Conservation (phyloP, 2,329 filamentous ascomycete genomes). For the Knoxdaviesia proteae region DNA sequence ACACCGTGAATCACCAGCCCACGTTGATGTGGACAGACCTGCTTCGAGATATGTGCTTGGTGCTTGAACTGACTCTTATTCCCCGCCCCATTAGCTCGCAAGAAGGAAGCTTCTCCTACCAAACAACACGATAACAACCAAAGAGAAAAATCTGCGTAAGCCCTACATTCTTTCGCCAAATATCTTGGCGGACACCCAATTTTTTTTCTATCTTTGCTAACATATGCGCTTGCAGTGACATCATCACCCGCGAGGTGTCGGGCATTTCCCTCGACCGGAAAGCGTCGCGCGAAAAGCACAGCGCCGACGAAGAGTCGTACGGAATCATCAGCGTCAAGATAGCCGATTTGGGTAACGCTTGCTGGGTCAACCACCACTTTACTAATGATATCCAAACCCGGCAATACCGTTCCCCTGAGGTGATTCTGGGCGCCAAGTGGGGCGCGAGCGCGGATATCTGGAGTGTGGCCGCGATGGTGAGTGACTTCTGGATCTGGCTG, state of each 20-base stretch:
- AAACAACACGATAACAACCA: constrained; percentile 51
- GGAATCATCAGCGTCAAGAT: constrained; percentile 97
- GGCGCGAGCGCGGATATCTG: constrained; percentile 98
- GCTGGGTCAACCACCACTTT: constrained; percentile 97
- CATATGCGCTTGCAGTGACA: constrained; percentile 35
- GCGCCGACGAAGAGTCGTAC: constrained; percentile 33
- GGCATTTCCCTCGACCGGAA: constrained; percentile 80
- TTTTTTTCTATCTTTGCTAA: background rate
- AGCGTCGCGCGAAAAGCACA: constrained; percentile 37
- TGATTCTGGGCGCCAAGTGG: constrained; percentile 94
- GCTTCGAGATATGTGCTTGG: no score
- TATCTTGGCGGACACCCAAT: no score
- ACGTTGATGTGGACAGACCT: no score
- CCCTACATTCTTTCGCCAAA: constrained; percentile 5
- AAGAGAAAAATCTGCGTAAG: constrained; percentile 86
- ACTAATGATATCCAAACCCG: constrained; percentile 98
- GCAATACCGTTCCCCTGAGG: constrained; percentile 91
- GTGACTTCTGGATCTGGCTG: constrained; percentile 9
- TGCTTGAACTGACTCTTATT: no score
- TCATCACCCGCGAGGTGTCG: constrained; percentile 81
- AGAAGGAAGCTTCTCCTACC: background rate
- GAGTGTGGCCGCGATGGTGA: constrained; percentile 98
- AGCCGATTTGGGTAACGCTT: constrained; percentile 91
- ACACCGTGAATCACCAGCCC: no score
- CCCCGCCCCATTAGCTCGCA: no score